Evolutionary conservation across 371 early-diverging fungal species (phyloP).

Genomic region (Circinella minor): DNA sequence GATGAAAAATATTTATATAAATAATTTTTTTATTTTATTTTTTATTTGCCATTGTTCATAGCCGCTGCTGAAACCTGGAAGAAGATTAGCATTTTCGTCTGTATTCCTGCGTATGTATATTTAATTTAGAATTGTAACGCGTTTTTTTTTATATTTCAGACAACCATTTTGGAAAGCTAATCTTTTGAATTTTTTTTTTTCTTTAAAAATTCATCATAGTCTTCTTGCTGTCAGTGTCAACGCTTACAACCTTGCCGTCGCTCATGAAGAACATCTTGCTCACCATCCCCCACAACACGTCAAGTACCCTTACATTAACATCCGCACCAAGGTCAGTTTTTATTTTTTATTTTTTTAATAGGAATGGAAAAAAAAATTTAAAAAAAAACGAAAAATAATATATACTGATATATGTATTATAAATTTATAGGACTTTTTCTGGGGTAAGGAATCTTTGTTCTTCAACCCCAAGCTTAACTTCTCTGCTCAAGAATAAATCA

Average conservation of each 20-base stretch:
- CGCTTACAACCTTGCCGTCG: slow-evolving; percentile 46
- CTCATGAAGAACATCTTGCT: slow-evolving; percentile 44
- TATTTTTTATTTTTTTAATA: not conserved
- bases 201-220: slow-evolving; percentile 21
- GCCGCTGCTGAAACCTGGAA: slow-evolving; percentile 56
- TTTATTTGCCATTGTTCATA: not conserved
- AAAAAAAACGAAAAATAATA: not conserved
- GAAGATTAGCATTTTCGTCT: slow-evolving; percentile 54
- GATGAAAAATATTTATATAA: not conserved
- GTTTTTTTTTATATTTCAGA: too few relatives aligned
- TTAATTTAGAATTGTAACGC: not conserved
- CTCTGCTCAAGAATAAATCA: slow-evolving; percentile 35
- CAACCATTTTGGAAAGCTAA: not conserved
- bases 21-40: not conserved
- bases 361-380: not conserved
- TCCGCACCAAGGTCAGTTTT: slow-evolving; percentile 34
- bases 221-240: slow-evolving; percentile 47
- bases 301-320: slow-evolving; percentile 53
- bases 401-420: not conserved
- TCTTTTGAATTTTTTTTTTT: not conserved
- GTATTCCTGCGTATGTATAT: slow-evolving; percentile 50
- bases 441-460: slow-evolving; percentile 55
- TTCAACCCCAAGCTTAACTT: slow-evolving; percentile 58
- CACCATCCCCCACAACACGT: slow-evolving; percentile 50
- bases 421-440: slow-evolving; percentile 41